Evolutionary conservation across 805 yeast genomes (phyloP).

Genomic region (Candida koratica): DNA sequence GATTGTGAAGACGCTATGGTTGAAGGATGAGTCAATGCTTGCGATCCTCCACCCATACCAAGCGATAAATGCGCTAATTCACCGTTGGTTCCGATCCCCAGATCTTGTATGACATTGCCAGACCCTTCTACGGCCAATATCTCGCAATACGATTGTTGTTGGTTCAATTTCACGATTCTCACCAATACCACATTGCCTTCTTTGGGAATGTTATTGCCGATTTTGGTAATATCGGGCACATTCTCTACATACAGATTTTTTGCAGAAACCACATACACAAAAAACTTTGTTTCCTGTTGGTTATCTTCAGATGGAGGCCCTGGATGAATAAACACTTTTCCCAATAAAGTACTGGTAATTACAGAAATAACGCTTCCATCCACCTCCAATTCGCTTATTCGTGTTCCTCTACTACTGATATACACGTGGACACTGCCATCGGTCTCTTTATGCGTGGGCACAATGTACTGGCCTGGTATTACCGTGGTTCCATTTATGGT

Average conservation of each 20-base stretch:
- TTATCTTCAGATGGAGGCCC: not conserved
- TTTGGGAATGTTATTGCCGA: constrained; percentile 60
- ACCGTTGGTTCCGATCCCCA: constrained; percentile 62
- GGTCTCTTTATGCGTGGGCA: constrained; percentile 46
- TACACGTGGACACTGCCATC: constrained; percentile 39
- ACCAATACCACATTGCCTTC: constrained; percentile 83
- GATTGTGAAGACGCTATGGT: constrained; percentile 42
- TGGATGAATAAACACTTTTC: constrained; percentile 43
- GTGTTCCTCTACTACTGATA: constrained; percentile 64
- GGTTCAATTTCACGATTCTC: constrained; percentile 61
- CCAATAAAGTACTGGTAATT: constrained; percentile 60
- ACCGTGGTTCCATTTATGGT: not conserved
- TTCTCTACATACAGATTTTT: constrained; percentile 3
- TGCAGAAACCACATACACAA: constrained; percentile 12
- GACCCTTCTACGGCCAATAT: constrained; percentile 62
- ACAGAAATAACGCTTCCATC: constrained; percentile 36
- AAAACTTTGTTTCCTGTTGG: constrained; percentile 11
- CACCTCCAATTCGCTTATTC: constrained; percentile 42
- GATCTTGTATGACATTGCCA: constrained; percentile 54
- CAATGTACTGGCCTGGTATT: constrained; percentile 78
- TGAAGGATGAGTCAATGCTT: constrained; percentile 28
- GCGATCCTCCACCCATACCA: constrained; percentile 55
- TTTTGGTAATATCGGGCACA: constrained; percentile 10
- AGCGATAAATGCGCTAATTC: constrained; percentile 34
- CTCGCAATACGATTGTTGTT: constrained; percentile 73